phyloP scores from a whole-genome alignment of 345 rosid genomes.

The Acer yangbiense region DNA sequence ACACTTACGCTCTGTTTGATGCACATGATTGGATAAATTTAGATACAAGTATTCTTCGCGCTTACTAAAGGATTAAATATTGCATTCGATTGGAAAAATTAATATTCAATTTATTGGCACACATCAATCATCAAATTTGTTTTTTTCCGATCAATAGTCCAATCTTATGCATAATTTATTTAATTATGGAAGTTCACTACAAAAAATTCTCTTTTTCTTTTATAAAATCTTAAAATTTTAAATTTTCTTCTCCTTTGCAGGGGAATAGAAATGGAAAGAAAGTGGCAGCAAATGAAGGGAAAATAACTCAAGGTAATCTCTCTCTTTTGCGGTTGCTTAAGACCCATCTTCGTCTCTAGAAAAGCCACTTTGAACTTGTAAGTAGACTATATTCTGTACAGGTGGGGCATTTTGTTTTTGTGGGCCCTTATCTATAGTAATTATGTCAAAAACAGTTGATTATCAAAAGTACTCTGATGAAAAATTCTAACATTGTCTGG shows the following conservation, averaged over 20 bases:
- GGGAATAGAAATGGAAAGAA: conserved; percentile 60
- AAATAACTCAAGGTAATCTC: conserved; percentile 68
- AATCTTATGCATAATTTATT: not conserved
- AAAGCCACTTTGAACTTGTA: not conserved
- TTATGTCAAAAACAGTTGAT: too few species aligned
- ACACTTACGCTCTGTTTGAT: not conserved
- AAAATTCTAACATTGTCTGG: not conserved
- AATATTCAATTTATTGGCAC: not conserved
- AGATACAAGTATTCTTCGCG: too few species aligned
- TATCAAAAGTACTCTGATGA: not conserved
- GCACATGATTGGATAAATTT: too few species aligned
- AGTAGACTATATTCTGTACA: not conserved
- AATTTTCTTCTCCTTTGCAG: conserved; percentile 32
- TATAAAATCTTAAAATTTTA: too few species aligned
- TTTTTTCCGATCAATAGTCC: not conserved
- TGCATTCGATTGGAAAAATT: not conserved
- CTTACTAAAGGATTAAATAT: too few species aligned
- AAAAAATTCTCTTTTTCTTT: too few species aligned
- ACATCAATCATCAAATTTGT: not conserved
- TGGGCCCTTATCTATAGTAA: not conserved
- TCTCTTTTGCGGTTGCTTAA: conserved; percentile 66
- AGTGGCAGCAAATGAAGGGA: conserved; percentile 28
- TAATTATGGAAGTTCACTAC: too few species aligned
- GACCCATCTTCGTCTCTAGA: conserved; percentile 42
- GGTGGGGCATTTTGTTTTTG: not conserved